Evolutionary conservation across 1,284 basidiomycete species (phyloP).

Genomic region (Bjerkandera adusta): DNA sequence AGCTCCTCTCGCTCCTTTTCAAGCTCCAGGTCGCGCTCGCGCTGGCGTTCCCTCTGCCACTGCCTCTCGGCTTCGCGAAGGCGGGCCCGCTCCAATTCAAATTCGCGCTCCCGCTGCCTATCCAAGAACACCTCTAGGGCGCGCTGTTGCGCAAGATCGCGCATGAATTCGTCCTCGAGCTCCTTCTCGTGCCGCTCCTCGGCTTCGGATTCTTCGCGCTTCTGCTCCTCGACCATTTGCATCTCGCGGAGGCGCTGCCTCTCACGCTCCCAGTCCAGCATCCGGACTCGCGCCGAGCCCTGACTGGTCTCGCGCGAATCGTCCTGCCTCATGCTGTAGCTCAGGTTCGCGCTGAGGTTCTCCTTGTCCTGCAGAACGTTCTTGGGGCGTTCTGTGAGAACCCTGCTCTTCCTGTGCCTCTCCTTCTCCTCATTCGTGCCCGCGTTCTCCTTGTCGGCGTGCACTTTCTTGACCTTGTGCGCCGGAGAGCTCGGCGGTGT

Average conservation of each 20-base stretch:
- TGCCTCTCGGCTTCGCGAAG: too few species aligned
- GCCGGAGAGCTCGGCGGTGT: slow-evolving; percentile 23
- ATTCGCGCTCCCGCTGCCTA: slow-evolving; percentile 22
- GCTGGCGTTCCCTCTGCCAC: slow-evolving; percentile 18
- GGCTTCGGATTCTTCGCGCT: slow-evolving; percentile 37
- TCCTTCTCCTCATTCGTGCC: neutral
- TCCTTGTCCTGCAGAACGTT: too few species aligned
- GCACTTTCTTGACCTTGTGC: slow-evolving; percentile 1
- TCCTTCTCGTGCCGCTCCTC: slow-evolving; percentile 12
- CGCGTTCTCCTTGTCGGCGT: slow-evolving; percentile 10
- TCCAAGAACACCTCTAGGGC: slow-evolving; percentile 29
- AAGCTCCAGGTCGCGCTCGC: slow-evolving; percentile 28
- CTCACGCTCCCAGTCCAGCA: slow-evolving; percentile 59
- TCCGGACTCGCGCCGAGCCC: slow-evolving; percentile 45
- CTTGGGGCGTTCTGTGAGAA: slow-evolving; percentile 23
- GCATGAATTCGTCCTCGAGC: slow-evolving; percentile 16
- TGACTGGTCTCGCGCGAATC: slow-evolving; percentile 26
- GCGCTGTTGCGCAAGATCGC: slow-evolving; percentile 18
- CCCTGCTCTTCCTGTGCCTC: slow-evolving; percentile 19
- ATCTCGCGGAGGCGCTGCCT: slow-evolving; percentile 54
- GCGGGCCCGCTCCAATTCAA: too few species aligned
- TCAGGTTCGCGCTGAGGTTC: slow-evolving; percentile 1
- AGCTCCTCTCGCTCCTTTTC: slow-evolving; percentile 8
- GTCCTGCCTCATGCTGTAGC: slow-evolving; percentile 12
- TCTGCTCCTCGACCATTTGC: slow-evolving; percentile 43